These are phyloP conservation scores for Talaromyces albobiverticillius DNA, from an alignment of 2,329 filamentous ascomycete species.

Conservation along the genomic window DNA sequence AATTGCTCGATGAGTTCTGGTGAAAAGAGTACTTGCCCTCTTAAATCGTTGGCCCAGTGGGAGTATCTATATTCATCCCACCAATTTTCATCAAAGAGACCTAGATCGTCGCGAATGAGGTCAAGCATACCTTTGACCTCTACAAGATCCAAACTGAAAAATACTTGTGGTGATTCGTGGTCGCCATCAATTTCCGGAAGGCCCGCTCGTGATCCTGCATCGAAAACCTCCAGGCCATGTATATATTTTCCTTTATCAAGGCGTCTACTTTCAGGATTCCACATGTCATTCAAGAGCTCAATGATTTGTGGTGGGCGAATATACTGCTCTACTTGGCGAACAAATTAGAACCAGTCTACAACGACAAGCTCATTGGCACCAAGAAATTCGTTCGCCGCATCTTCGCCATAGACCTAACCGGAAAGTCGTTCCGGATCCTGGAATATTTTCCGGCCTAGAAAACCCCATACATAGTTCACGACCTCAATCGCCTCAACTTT, in stretches of 20 bases:
- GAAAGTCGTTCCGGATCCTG: not conserved
- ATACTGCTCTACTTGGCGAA: not conserved
- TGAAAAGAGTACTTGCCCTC: not conserved
- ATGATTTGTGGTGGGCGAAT: slow-evolving; percentile 4
- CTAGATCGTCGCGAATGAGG: not conserved
- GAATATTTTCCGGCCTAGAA: slow-evolving; percentile 5
- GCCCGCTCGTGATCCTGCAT: not conserved
- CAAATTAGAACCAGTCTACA: not conserved
- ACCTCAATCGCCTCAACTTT: slow-evolving; percentile 9
- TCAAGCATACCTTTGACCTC: not conserved
- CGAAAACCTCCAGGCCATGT: not conserved
- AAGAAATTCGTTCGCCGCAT: not conserved
- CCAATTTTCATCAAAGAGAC: not conserved
- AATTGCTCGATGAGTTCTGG: not conserved
- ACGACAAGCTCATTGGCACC: not conserved
- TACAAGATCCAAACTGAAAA: not conserved
- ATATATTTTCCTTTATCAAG: not conserved
- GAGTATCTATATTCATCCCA: not conserved
- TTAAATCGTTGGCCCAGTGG: not conserved
- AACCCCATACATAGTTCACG: slow-evolving; percentile 4
- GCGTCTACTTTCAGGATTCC: not conserved
- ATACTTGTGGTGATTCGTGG: not conserved
- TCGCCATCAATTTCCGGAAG: not conserved
- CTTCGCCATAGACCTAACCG: not conserved
- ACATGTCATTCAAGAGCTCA: slow-evolving; percentile 5